phyloP scores from a whole-genome alignment of 805 yeast genomes.

The Yarrowia porcina region DNA sequence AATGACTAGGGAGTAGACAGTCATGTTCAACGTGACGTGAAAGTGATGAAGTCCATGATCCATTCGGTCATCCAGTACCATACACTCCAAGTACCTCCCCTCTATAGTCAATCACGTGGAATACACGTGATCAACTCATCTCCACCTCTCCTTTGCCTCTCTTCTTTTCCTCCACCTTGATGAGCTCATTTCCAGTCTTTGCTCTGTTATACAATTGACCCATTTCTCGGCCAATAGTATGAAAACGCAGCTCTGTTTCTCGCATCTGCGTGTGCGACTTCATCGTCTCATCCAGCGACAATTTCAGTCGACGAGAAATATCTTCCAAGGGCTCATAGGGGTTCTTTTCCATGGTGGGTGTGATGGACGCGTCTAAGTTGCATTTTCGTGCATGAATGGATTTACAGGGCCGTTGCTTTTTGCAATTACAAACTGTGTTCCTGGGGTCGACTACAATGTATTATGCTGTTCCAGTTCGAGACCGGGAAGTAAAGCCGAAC shows the following conservation, averaged over 20 bases:
- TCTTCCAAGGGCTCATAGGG: slow-evolving; percentile 19
- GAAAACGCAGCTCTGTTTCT: not conserved
- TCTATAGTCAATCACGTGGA: not conserved
- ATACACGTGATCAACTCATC: not conserved
- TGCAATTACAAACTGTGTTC: not conserved
- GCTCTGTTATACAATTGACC: not conserved
- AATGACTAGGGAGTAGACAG: too few species aligned
- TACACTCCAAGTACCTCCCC: too few species aligned
- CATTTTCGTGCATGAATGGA: not conserved
- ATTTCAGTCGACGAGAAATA: not conserved
- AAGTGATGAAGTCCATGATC: too few species aligned
- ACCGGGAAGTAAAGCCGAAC: not conserved
- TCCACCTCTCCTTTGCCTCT: not conserved
- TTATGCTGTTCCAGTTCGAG: not conserved
- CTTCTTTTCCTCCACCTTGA: not conserved
- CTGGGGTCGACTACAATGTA: not conserved
- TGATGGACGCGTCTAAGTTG: not conserved
- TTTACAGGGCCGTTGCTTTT: not conserved
- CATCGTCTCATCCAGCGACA: not conserved
- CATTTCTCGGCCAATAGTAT: slow-evolving; percentile 5
- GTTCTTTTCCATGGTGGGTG: slow-evolving; percentile 1
- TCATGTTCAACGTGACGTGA: too few species aligned
- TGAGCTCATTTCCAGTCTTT: not conserved
- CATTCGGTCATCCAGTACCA: too few species aligned
- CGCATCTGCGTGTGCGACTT: not conserved